These are phyloP conservation scores for Hevea brasiliensis DNA, from an alignment of 345 rosid species.

Conservation along the genomic window DNA sequence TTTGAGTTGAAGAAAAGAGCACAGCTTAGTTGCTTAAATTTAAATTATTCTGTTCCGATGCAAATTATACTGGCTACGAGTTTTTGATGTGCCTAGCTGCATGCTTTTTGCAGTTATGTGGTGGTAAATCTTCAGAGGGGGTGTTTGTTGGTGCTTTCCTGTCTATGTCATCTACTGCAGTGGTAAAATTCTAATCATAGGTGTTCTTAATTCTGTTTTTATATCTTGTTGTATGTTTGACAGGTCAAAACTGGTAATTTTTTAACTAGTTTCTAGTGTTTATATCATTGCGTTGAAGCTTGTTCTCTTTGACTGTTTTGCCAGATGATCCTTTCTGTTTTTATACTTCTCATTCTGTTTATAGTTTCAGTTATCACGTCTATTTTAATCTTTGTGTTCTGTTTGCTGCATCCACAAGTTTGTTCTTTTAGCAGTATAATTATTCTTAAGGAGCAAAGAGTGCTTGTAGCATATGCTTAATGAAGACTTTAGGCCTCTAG, in stretches of 20 bases:
- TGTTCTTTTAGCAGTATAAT: background rate
- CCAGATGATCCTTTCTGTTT: background rate
- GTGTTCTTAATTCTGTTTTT: background rate
- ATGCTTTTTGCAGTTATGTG: constrained; percentile 69
- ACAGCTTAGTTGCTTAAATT: too few species aligned
- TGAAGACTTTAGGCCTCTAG: background rate
- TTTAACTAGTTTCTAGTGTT: background rate
- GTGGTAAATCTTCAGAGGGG: constrained; percentile 88
- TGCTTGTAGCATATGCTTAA: background rate
- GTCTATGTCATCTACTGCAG: constrained; percentile 96
- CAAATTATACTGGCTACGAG: background rate
- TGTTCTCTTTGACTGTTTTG: background rate
- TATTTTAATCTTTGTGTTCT: background rate
- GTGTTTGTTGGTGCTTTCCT: constrained; percentile 86
- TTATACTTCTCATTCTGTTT: background rate
- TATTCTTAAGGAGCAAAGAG: background rate
- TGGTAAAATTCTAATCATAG: constrained; percentile 43
- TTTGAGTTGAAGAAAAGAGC: background rate
- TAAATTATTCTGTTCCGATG: background rate
- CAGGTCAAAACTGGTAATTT: background rate
- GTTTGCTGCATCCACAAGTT: background rate
- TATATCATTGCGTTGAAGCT: background rate
- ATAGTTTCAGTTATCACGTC: background rate
- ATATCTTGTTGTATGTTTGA: background rate
- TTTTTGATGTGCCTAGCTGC: constrained; percentile 13